Percentiles rank a stretch among this genome's conserved stretches.
Evolutionary conservation across 129 eudicot genomes (phyloP).

Genomic region (Pseudognaphalium luteoalbum): DNA sequence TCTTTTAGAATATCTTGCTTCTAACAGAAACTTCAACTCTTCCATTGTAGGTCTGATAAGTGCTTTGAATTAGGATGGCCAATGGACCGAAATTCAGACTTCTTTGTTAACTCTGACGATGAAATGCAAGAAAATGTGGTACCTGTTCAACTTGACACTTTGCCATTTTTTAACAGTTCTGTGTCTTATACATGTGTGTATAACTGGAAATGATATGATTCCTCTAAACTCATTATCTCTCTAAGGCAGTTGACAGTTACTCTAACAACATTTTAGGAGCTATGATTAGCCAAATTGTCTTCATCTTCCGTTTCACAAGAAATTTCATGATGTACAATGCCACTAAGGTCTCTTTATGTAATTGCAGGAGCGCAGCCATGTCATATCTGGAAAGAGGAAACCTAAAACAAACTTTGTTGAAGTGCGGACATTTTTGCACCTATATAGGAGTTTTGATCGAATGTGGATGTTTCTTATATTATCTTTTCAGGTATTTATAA

Average conservation of each 20-base stretch:
- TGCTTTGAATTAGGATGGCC: slow-evolving; percentile 98
- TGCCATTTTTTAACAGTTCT: not conserved
- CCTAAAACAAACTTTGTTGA: slow-evolving; percentile 96
- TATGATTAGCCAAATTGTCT: not conserved
- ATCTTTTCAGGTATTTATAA: slow-evolving; percentile 71
- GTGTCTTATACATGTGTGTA: slow-evolving; percentile 4
- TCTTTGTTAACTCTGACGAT: slow-evolving; percentile 71
- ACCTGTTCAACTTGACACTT: slow-evolving; percentile 23
- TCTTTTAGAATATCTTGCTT: not conserved
- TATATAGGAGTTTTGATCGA: slow-evolving; percentile 90
- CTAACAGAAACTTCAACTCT: slow-evolving; percentile 21
- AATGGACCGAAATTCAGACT: slow-evolving; percentile 75
- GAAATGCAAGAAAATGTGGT: slow-evolving; percentile 41
- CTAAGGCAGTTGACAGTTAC: not conserved
- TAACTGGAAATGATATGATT: slow-evolving; percentile 23
- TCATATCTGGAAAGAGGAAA: slow-evolving; percentile 61
- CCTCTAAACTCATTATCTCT: not conserved
- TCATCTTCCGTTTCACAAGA: slow-evolving; percentile 15
- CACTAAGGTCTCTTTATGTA: slow-evolving; percentile 23
- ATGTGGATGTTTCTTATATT: slow-evolving; percentile 91
- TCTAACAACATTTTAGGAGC: not conserved
- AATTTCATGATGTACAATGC: not conserved
- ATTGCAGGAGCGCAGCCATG: slow-evolving; percentile 55
- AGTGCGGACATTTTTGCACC: slow-evolving; percentile 90
- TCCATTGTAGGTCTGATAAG: slow-evolving; percentile 63